Percentiles rank a stretch among this genome's conserved stretches.
Evolutionary conservation across 495 filamentous ascomycete genomes (phyloP).

Genomic region (Hypoxylon cercidicola): DNA sequence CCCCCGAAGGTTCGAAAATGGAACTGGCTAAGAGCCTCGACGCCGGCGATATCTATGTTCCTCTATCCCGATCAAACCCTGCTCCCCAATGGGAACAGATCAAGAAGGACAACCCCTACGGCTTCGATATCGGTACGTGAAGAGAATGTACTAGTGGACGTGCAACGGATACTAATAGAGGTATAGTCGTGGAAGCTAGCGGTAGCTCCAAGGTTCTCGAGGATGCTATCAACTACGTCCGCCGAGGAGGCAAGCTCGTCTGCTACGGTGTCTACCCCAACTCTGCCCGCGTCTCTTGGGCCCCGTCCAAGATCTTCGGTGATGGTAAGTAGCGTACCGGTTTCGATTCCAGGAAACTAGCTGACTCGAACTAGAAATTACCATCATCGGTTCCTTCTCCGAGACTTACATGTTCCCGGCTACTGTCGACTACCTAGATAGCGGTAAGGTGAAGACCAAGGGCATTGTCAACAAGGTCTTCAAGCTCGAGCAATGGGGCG

Average conservation of each 20-base stretch:
- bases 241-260: constrained; percentile 73
- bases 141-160: constrained; percentile 43
- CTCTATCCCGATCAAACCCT: constrained; percentile 67
- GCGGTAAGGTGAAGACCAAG: constrained; percentile 68
- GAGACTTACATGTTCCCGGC: constrained; percentile 80
- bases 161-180: constrained; percentile 13
- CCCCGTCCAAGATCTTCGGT: constrained; percentile 71
- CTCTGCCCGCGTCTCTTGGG: constrained; percentile 69
- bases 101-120: constrained; percentile 73
- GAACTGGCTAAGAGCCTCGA: constrained; percentile 74
- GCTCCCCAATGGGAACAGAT: constrained; percentile 67
- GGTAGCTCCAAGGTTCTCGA: constrained; percentile 74
- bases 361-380: constrained; percentile 64
- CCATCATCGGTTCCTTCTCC: constrained; percentile 74
- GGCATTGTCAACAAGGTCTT: constrained; percentile 66
- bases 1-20: constrained; percentile 74
- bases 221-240: constrained; percentile 74
- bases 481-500: constrained; percentile 63
- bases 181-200: constrained; percentile 63
- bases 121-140: constrained; percentile 71
- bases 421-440: constrained; percentile 75
- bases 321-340: constrained; percentile 39
- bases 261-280: constrained; percentile 73
- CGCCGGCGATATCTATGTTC: constrained; percentile 71
- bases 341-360: constrained; percentile 33